Base-by-base conservation (phyloP, 1,284 basidiomycete species). In the Mycocalia duriaeana region DNA sequence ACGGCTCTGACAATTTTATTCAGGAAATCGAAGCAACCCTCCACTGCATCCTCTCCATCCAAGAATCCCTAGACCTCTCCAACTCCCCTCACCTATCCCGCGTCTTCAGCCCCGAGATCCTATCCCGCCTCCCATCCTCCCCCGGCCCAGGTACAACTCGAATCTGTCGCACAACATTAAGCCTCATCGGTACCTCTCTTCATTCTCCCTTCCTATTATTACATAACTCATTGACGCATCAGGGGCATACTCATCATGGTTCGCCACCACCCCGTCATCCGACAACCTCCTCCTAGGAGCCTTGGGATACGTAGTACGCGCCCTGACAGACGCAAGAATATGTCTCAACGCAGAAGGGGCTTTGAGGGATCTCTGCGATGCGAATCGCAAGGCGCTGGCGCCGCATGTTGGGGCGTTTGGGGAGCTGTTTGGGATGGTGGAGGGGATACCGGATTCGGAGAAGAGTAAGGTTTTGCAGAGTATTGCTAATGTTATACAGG, bases 211-310 rank as follows among this genome's bases (percentile, higher is more conserved):
- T 25, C 47, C 4, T 42, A 36, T 31, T 44, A 35, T 37, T 14
- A 42, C 42, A 45, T 39, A 39, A 14, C 31, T 2, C 40, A n/a
- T n/a, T n/a, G 7, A 39, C 25, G 19, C 38, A 6, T n/a, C 55
- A 93, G 91, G 85, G 14, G 76, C 85, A 1, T 94, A 93, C 57
- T 81, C 91, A 2, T 85, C 89, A 6, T 94, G 90, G 89, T 92
- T 93, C 60, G 73, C 62, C 45, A 70, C 60, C 47, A 74, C 63
- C 50, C 62, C 60, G 2, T 59, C 62, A 5, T 44, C 53, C 26
- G 60, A 73, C 8, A 72, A 70, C 52, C 65, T 79, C 4, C 67
- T 85, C 1, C 73, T 85, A 58, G 73, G 68, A 34, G 81, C 80
- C 4, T 71, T 91, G 11, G 76, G 75, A 11, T 93, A 87, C 60